phyloP scores from a whole-genome alignment of 345 rosid species.

The Citrus glauca region DNA sequence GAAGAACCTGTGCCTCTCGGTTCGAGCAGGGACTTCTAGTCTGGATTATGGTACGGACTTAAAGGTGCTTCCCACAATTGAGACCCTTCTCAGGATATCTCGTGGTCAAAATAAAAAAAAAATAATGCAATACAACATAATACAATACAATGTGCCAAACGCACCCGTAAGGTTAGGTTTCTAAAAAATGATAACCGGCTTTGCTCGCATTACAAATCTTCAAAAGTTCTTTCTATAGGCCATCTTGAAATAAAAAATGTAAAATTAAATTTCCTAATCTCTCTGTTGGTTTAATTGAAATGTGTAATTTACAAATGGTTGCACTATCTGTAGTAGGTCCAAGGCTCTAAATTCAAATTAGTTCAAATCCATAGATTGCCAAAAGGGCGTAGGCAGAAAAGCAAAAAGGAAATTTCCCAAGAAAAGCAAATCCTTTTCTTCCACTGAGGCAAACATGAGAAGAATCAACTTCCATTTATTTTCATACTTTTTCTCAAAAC shows the following conservation, averaged over 20 bases:
- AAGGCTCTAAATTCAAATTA: background rate
- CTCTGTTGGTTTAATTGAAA: background rate
- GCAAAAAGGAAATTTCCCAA: slow-evolving; percentile 8
- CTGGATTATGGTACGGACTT: no score
- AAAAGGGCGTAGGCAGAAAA: background rate
- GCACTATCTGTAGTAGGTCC: background rate
- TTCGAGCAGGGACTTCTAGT: no score
- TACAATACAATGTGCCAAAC: no score
- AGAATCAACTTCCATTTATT: slow-evolving; percentile 21
- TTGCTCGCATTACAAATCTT: background rate
- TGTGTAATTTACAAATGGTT: background rate
- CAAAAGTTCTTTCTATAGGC: background rate
- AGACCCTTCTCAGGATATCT: no score
- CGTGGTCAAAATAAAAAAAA: no score
- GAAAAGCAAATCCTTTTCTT: slow-evolving; percentile 23
- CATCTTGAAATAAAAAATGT: no score
- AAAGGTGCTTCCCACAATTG: no score
- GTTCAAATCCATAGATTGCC: slow-evolving; percentile 3
- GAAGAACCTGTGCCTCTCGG: no score
- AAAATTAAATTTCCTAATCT: background rate
- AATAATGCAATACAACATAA: no score
- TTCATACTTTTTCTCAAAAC: slow-evolving; percentile 5
- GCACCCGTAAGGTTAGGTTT: background rate
- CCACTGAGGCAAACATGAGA: slow-evolving; percentile 13
- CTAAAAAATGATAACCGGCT: background rate